phyloP scores from a whole-genome alignment of 2,329 filamentous ascomycete species.

The Beauveria sp. region DNA sequence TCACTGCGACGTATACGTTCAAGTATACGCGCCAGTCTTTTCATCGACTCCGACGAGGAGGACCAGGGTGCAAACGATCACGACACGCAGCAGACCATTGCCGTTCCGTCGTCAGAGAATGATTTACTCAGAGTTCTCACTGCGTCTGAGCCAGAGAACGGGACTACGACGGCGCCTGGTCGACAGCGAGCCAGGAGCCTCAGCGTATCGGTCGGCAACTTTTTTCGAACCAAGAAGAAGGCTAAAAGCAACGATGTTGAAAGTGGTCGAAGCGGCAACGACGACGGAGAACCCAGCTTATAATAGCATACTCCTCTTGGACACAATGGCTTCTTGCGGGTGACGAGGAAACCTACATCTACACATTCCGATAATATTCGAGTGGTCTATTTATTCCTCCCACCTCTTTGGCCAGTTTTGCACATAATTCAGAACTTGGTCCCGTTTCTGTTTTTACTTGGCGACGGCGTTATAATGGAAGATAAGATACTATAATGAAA shows the following conservation, averaged over 20 bases:
- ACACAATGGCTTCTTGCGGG: not conserved
- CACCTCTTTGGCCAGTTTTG: not conserved
- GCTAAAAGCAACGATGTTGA: not conserved
- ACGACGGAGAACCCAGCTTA: not conserved
- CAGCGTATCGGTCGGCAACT: constrained; percentile 33
- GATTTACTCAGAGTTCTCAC: constrained; percentile 17
- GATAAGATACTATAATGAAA: too few species aligned
- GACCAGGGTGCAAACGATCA: constrained; percentile 20
- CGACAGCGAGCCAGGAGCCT: constrained; percentile 30
- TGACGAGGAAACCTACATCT: too few species aligned
- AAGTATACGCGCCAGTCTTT: constrained; percentile 46
- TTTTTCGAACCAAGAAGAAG: constrained; percentile 29
- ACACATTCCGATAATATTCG: too few species aligned
- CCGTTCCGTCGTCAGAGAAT: constrained; percentile 20
- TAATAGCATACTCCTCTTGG: not conserved
- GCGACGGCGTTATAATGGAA: not conserved
- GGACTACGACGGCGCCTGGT: constrained; percentile 14
- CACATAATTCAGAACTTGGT: not conserved
- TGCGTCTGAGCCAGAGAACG: constrained; percentile 13
- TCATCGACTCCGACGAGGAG: constrained; percentile 38
- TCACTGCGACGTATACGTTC: constrained; percentile 41
- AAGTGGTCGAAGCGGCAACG: not conserved
- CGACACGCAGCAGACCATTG: constrained; percentile 14
- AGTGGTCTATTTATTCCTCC: not conserved
- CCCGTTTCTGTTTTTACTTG: not conserved